These are phyloP conservation scores for Chiua virens DNA, from an alignment of 768 basidiomycete species.

Conservation along the genomic window DNA sequence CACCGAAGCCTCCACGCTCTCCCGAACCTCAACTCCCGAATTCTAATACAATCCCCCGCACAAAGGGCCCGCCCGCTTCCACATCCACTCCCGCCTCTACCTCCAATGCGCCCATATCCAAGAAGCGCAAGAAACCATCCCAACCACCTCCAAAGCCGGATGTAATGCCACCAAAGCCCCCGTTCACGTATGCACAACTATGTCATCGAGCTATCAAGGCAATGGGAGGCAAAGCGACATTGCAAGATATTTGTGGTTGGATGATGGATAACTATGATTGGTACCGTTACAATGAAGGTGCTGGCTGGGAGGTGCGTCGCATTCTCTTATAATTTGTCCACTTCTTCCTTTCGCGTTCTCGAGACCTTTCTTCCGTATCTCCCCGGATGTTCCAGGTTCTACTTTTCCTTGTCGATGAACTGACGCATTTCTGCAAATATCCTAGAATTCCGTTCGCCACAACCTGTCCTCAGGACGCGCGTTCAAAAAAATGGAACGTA, in stretches of 20 bases:
- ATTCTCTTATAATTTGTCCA: background rate
- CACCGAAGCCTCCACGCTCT: slow-evolving; percentile 46
- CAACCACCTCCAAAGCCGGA: slow-evolving; percentile 54
- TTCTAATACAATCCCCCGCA: slow-evolving; percentile 56
- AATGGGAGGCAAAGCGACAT: slow-evolving; percentile 80
- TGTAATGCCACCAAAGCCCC: slow-evolving; percentile 86
- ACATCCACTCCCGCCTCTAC: slow-evolving; percentile 18
- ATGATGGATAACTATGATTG: slow-evolving; percentile 87
- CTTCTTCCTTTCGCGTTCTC: background rate
- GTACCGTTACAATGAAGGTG: slow-evolving; percentile 80
- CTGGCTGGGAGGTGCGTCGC: slow-evolving; percentile 83
- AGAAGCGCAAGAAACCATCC: slow-evolving; percentile 70
- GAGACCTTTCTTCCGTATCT: background rate
- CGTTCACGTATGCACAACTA: slow-evolving; percentile 87
- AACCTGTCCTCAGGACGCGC: slow-evolving; percentile 91
- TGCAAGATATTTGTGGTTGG: slow-evolving; percentile 92
- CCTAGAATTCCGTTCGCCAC: slow-evolving; percentile 93
- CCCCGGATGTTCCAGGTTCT: background rate
- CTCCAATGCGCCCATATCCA: slow-evolving; percentile 34
- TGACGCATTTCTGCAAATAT: slow-evolving; percentile 9
- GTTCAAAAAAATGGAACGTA: slow-evolving; percentile 88
- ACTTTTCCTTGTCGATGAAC: slow-evolving; percentile 5
- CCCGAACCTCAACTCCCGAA: slow-evolving; percentile 59
- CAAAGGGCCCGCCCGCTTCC: slow-evolving; percentile 32
- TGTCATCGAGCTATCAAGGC: slow-evolving; percentile 87